Evolutionary conservation across 352 stramenopile species (phyloP).

Genomic region (Globisporangium megalacanthum): DNA sequence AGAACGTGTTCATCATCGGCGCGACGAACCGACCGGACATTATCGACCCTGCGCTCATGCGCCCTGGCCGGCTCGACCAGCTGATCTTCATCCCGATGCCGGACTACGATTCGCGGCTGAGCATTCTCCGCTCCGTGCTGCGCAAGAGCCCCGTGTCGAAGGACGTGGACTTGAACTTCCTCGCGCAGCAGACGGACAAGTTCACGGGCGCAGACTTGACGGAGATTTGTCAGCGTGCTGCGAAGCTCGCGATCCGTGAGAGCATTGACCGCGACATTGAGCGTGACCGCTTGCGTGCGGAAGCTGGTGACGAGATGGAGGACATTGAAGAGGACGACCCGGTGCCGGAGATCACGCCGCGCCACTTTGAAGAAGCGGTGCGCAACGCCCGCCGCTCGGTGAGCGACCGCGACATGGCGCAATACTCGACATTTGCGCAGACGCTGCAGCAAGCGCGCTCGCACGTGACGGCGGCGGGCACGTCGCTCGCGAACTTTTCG

Average conservation of each 20-base stretch:
- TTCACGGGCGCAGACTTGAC: constrained; percentile 99
- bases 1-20: constrained; percentile 99
- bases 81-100: constrained; percentile 97
- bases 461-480: constrained; percentile 90
- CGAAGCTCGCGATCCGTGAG: constrained; percentile 99
- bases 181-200: constrained; percentile 97
- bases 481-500: constrained; percentile 94
- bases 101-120: constrained; percentile 94
- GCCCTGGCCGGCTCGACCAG: constrained; percentile 94
- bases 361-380: constrained; percentile 98
- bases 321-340: constrained; percentile 94
- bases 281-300: constrained; percentile 90
- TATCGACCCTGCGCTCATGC: constrained; percentile 97
- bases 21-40: constrained; percentile 95
- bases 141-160: constrained; percentile 97
- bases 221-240: constrained; percentile 99
- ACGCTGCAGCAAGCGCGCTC: constrained; percentile 95
- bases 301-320: constrained; percentile 87
- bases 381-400: constrained; percentile 96
- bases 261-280: constrained; percentile 99
- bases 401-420: constrained; percentile 96
- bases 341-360: constrained; percentile 92
- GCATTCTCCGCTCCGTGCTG: constrained; percentile 95
- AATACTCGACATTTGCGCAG: constrained; percentile 84
- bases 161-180: constrained; percentile 97